Conservation (phyloP, 2,329 filamentous ascomycete species). For the Sporothrix protearum region DNA sequence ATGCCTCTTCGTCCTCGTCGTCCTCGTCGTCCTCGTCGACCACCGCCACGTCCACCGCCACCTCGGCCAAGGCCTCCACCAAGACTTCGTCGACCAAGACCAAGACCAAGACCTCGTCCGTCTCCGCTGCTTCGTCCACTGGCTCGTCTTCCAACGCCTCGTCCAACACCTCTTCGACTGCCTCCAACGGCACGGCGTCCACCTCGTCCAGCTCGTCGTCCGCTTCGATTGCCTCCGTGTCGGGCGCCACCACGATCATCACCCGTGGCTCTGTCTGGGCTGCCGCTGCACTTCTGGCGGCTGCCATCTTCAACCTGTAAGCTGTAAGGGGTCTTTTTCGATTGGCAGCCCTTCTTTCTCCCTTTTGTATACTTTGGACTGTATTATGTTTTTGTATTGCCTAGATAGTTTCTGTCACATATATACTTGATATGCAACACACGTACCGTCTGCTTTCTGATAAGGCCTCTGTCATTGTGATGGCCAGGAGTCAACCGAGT, state of each 20-base stretch:
- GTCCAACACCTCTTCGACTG: neutral
- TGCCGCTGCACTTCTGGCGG: neutral
- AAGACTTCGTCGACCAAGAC: neutral
- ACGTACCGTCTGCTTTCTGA: neutral
- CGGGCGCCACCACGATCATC: neutral
- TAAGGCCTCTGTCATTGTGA: neutral
- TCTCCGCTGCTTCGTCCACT: neutral
- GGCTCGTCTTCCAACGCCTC: neutral
- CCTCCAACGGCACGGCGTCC: conserved; percentile 2
- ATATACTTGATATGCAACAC: neutral
- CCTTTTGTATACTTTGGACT: neutral
- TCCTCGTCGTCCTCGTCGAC: no score
- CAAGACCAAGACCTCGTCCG: neutral
- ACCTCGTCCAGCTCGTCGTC: neutral
- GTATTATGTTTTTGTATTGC: neutral
- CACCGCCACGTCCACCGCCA: neutral
- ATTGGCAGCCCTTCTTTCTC: neutral
- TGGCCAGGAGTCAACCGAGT: neutral
- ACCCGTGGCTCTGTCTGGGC: neutral
- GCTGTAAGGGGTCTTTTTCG: neutral
- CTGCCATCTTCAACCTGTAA: conserved; percentile 10
- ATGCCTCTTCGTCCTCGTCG: neutral
- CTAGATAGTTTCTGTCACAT: neutral
- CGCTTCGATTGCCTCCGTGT: neutral
- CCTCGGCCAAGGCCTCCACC: neutral